Evolutionary conservation across 306 rosid species (phyloP).

Genomic region (Casuarina glauca): DNA sequence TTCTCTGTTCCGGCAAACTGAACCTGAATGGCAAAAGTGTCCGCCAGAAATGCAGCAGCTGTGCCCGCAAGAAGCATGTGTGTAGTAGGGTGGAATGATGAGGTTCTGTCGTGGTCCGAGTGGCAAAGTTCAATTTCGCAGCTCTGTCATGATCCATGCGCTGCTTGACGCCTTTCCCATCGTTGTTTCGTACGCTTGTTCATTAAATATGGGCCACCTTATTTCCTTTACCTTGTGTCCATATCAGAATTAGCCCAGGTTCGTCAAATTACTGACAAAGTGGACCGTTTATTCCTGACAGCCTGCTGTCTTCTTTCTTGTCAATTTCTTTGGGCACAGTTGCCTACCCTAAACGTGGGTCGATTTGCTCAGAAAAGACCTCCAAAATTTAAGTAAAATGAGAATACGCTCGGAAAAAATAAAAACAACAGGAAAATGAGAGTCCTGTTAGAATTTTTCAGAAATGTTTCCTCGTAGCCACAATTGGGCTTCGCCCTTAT

Average conservation of each 20-base stretch:
- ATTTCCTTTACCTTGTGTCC: background rate
- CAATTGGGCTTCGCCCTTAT: no score
- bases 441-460: no score
- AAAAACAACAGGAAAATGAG: no score
- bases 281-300: background rate
- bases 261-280: background rate
- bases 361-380: background rate
- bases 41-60: constrained; percentile 1
- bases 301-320: background rate
- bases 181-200: background rate
- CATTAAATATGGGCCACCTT: background rate
- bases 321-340: background rate
- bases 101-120: background rate
- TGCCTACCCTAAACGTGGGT: background rate
- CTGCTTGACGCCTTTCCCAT: background rate
- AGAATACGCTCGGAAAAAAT: no score
- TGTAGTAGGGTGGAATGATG: background rate
- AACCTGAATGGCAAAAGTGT: constrained; percentile 5
- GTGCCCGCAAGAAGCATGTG: background rate
- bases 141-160: background rate
- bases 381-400: background rate
- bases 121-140: background rate
- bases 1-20: constrained; percentile 12
- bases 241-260: background rate
- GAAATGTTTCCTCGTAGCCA: no score